These are phyloP conservation scores for Dendrobium nobile DNA, from an alignment of 106 monocot species.

Conservation along the genomic window DNA sequence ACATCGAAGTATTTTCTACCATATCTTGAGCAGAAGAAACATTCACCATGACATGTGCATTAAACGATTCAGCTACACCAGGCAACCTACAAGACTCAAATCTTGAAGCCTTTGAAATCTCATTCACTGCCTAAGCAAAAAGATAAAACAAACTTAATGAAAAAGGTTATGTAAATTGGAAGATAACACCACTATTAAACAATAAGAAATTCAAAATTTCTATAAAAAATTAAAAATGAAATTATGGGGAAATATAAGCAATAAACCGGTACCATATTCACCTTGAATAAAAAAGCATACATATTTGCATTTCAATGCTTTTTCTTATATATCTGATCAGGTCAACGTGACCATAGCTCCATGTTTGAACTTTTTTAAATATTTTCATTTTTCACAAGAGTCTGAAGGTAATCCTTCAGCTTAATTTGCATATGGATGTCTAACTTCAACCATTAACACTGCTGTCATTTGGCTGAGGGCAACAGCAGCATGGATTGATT, in stretches of 20 bases:
- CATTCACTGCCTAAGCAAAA: constrained; percentile 62
- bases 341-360: neutral
- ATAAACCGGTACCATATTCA: neutral
- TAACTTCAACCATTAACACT: neutral
- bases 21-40: constrained; percentile 13
- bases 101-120: constrained; percentile 68
- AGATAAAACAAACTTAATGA: neutral
- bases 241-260: neutral
- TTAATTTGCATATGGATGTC: neutral
- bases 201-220: neutral
- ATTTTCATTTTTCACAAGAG: neutral
- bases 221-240: neutral
- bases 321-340: neutral
- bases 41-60: constrained; percentile 23
- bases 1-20: neutral
- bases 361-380: neutral
- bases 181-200: neutral
- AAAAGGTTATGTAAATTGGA: neutral
- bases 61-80: constrained; percentile 36
- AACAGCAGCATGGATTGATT: too few species aligned
- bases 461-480: neutral
- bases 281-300: neutral
- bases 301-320: neutral
- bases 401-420: neutral
- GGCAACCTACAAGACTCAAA: constrained; percentile 46